These are phyloP conservation scores for Cyberlindnera xishuangbannaensis DNA, from an alignment of 805 yeast species.

Conservation along the genomic window DNA sequence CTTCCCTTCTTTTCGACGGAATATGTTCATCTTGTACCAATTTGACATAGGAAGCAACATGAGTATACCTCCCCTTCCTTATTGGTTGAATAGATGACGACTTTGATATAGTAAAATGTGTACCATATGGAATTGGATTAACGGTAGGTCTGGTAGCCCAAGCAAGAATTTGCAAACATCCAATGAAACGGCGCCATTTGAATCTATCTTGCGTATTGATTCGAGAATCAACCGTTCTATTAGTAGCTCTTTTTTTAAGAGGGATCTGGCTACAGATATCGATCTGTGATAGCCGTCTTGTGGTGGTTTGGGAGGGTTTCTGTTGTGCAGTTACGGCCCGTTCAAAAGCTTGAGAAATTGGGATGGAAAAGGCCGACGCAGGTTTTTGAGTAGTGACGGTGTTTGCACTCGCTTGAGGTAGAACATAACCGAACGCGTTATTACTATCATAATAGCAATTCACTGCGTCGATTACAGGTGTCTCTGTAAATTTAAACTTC, in stretches of 20 bases:
- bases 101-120: slow-evolving; percentile 36
- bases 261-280: no score
- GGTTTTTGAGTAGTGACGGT: background rate
- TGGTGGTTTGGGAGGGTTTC: no score
- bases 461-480: slow-evolving; percentile 33
- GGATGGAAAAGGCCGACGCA: background rate
- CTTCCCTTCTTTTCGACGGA: slow-evolving; percentile 39
- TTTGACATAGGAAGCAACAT: slow-evolving; percentile 30
- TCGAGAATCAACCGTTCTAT: no score
- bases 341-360: background rate
- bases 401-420: background rate
- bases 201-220: background rate
- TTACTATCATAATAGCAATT: slow-evolving; percentile 22
- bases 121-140: slow-evolving; percentile 39
- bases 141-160: slow-evolving; percentile 69
- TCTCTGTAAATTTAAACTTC: slow-evolving; percentile 23
- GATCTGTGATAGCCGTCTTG: no score
- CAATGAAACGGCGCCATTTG: slow-evolving; percentile 46
- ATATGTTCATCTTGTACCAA: slow-evolving; percentile 24
- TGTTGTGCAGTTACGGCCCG: background rate
- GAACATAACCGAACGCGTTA: slow-evolving; percentile 4
- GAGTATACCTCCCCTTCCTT: slow-evolving; percentile 20
- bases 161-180: slow-evolving; percentile 53
- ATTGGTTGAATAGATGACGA: slow-evolving; percentile 25
- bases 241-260: background rate